Evolutionary conservation across 192 early-diverging fungal genomes (phyloP).

Genomic region (Irineochytrium annulatum): DNA sequence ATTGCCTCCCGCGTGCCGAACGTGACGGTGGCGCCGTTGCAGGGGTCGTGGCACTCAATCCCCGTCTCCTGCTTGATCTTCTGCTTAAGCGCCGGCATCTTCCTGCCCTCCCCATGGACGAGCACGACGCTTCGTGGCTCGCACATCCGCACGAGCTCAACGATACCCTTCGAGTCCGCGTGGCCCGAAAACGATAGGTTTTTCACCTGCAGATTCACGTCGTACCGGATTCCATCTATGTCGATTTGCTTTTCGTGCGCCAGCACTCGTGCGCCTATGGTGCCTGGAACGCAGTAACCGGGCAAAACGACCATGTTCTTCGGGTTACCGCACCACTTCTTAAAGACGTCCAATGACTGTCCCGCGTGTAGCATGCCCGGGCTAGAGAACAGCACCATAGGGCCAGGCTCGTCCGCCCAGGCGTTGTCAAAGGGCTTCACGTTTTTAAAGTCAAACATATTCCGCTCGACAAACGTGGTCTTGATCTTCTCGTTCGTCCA

Average conservation of each 20-base stretch:
- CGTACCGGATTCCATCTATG: slow-evolving; percentile 66
- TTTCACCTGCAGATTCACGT: slow-evolving; percentile 87
- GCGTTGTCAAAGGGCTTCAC: slow-evolving; percentile 78
- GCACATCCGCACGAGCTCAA: slow-evolving; percentile 89
- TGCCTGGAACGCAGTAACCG: slow-evolving; percentile 95
- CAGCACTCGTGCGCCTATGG: slow-evolving; percentile 90
- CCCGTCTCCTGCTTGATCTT: slow-evolving; percentile 76
- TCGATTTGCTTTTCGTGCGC: slow-evolving; percentile 82
- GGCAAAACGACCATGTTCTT: slow-evolving; percentile 98
- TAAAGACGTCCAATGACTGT: slow-evolving; percentile 89
- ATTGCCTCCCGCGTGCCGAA: slow-evolving; percentile 5
- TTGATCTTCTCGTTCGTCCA: slow-evolving; percentile 99
- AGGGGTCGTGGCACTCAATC: slow-evolving; percentile 80
- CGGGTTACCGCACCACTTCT: slow-evolving; percentile 89
- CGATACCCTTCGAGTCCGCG: slow-evolving; percentile 95
- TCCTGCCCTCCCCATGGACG: slow-evolving; percentile 89
- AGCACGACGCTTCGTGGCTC: slow-evolving; percentile 81
- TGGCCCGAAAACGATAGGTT: slow-evolving; percentile 97
- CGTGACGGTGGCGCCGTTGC: slow-evolving; percentile 73
- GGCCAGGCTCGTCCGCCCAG: slow-evolving; percentile 70
- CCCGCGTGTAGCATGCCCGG: slow-evolving; percentile 99
- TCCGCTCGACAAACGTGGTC: slow-evolving; percentile 80
- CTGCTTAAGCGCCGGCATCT: slow-evolving; percentile 80
- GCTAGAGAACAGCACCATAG: slow-evolving; percentile 94
- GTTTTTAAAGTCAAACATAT: slow-evolving; percentile 96